Evolutionary conservation across 1,139 yeast genomes (phyloP).

Genomic region (Zygosaccharomyces pseudobailii): DNA sequence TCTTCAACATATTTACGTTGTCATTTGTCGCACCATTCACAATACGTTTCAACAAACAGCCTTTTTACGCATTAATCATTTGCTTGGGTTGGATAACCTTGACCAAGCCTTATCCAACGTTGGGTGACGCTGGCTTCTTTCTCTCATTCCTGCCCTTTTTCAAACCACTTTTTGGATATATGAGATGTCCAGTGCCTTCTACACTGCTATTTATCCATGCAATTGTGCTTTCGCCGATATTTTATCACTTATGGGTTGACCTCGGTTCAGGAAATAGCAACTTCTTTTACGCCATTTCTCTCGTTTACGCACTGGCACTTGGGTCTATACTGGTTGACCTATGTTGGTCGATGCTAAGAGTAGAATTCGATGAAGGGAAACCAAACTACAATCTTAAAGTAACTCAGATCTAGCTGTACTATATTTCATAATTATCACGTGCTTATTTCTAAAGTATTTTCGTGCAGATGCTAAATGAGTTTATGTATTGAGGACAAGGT

Average conservation of each 20-base stretch:
- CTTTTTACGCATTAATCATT: slow-evolving; percentile 62
- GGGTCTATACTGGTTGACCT: slow-evolving; percentile 69
- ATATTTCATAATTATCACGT: not conserved
- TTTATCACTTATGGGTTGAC: slow-evolving; percentile 91
- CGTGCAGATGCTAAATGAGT: not conserved
- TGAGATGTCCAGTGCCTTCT: slow-evolving; percentile 43
- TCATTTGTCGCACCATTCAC: slow-evolving; percentile 72
- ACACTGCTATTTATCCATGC: slow-evolving; percentile 46
- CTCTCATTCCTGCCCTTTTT: slow-evolving; percentile 58
- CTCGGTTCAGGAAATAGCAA: slow-evolving; percentile 94
- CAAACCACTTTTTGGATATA: slow-evolving; percentile 40
- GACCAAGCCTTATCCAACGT: slow-evolving; percentile 80
- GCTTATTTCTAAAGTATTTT: not conserved
- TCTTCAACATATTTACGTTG: slow-evolving; percentile 73
- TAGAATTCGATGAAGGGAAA: slow-evolving; percentile 53
- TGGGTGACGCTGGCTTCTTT: slow-evolving; percentile 77
- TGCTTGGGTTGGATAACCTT: slow-evolving; percentile 63
- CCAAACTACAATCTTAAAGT: slow-evolving; percentile 28
- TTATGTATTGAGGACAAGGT: not conserved
- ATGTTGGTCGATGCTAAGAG: slow-evolving; percentile 72
- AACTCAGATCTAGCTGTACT: slow-evolving; percentile 31
- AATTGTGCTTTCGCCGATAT: slow-evolving; percentile 70
- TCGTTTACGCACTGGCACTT: slow-evolving; percentile 73
- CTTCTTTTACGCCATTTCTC: slow-evolving; percentile 89
- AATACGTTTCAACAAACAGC: slow-evolving; percentile 57